These are phyloP conservation scores for Plasmodium berghei DNA, from an alignment of 169 alveolate species.

Conservation along the genomic window DNA sequence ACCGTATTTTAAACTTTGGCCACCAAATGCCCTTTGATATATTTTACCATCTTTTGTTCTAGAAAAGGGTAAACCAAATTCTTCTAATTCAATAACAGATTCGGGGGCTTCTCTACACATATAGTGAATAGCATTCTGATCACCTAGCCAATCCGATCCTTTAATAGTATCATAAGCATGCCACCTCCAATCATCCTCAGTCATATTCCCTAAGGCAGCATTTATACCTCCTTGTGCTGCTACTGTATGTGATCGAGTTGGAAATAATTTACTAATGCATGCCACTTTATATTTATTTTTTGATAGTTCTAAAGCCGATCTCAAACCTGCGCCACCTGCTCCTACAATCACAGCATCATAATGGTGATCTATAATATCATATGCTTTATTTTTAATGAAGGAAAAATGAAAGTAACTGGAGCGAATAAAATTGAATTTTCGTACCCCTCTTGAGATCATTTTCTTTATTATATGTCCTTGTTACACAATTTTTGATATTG, in stretches of 20 bases:
- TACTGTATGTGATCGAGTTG: constrained; percentile 98
- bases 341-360: constrained; percentile 98
- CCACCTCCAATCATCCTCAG: constrained; percentile 99
- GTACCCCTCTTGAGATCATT: constrained; percentile 6
- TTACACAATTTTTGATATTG: background rate
- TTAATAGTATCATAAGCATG: constrained; percentile 98
- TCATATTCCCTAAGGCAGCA: constrained; percentile 96
- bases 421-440: constrained; percentile 8
- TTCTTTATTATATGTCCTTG: background rate
- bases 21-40: constrained; percentile 98
- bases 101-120: constrained; percentile 97
- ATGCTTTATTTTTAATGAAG: constrained; percentile 76
- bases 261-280: constrained; percentile 96
- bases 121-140: constrained; percentile 98
- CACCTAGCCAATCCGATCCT: constrained; percentile 99
- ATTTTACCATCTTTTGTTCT: constrained; percentile 95
- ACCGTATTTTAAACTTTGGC: constrained; percentile 96
- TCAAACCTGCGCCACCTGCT: constrained; percentile 99
- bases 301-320: constrained; percentile 96
- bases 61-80: constrained; percentile 97
- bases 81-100: constrained; percentile 96
- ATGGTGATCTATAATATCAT: constrained; percentile 92
- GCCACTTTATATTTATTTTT: constrained; percentile 91
- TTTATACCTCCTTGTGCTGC: constrained; percentile 98
- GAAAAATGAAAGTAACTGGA: constrained; percentile 28